Evolutionary conservation across 257 asterid genomes (phyloP), one percentile per base, ranked within the genome.

Genomic region (Anisodus tanguticus): DNA sequence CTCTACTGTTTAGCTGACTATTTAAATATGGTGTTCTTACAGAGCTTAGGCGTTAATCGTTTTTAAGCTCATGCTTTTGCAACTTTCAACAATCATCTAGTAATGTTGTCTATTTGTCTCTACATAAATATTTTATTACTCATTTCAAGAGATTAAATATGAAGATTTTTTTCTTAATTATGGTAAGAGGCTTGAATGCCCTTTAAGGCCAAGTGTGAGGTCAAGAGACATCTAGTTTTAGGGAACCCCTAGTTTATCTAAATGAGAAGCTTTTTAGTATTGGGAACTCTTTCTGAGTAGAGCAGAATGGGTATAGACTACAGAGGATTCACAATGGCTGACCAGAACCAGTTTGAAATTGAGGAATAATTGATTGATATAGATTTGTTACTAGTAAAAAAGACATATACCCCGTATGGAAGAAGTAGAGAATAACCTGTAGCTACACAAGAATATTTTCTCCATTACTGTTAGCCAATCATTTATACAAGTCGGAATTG

Each of bases 41-140:
- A 0, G n/a, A 45, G 58, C n/a, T n/a, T 71, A 71, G 58, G 58
- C 8, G 17, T n/a, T 71, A 19, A 47, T 72, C 39, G 12, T 68
- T 72, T 72, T n/a, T n/a, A 72, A 47, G 80, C 80, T 72, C 12
- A 11, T 11, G 39, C 15, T 19, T 72, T 72, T 72, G 80, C 80
- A 11, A 19, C 60, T 72, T 47, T 11, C 41, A 16, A 47, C 19
- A 19, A 47, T 72, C 59, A 5, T 47, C 43, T 10, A 47, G 4
- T 3, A 72, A 2, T 47, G 12, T 72, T 47, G 43, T 72, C 3
- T 19, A n/a, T 11, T 72, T 47, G 11, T 72, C 3, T 19, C 41
- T 11, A 22, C 60, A 47, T 47, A 19, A 2, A 47, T 59, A 54
- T 47, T 0, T 45, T 72, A 11, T 72, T 47, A 72, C 59, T 72